phyloP scores from a whole-genome alignment of 345 rosid species.

The Eucalyptus pumila region DNA sequence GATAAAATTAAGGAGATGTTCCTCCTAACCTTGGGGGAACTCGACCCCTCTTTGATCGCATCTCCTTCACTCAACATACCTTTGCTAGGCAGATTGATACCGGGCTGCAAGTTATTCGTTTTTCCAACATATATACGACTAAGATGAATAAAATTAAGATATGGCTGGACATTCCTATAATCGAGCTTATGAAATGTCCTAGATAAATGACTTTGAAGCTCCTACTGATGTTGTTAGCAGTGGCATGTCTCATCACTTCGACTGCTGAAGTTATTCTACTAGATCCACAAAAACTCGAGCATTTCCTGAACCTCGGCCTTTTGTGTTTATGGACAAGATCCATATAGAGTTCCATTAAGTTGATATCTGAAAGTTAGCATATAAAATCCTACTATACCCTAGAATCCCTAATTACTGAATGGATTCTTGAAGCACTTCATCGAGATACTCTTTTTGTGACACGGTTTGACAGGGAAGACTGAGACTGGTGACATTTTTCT shows the following conservation, averaged over 20 bases:
- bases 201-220: too few relatives aligned
- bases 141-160: too few relatives aligned
- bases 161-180: too few relatives aligned
- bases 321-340: not conserved
- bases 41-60: too few relatives aligned
- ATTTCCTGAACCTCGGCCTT: not conserved
- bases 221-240: too few relatives aligned
- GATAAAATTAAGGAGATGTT: too few relatives aligned
- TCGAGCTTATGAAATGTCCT: too few relatives aligned
- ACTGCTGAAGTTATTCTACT: not conserved
- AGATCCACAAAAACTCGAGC: not conserved
- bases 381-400: not conserved
- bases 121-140: too few relatives aligned
- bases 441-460: not conserved
- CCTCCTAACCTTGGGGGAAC: too few relatives aligned
- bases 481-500: not conserved
- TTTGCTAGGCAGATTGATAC: too few relatives aligned
- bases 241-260: not conserved
- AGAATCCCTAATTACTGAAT: not conserved
- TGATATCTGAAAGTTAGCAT: not conserved
- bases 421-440: not conserved
- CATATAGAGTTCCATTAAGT: not conserved
- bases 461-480: not conserved
- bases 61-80: too few relatives aligned
- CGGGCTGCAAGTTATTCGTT: too few relatives aligned